Conservation (phyloP, 331 rosid species). For the Pyrus hybrid region DNA sequence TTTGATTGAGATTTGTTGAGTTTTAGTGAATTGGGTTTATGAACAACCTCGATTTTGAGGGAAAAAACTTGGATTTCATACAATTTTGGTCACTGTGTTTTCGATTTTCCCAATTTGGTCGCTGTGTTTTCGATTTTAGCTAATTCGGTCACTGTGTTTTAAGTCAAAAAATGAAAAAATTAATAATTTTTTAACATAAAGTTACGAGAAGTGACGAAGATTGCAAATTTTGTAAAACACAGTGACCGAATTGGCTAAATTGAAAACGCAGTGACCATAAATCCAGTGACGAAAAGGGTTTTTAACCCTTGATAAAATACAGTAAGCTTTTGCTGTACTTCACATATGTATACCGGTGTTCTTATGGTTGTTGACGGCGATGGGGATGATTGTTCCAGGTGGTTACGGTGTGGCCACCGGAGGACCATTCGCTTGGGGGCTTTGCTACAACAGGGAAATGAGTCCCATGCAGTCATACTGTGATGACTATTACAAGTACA, state of each 20-base stretch:
- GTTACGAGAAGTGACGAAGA: too few relatives aligned
- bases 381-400: constrained; percentile 43
- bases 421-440: constrained; percentile 97
- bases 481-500: constrained; percentile 63
- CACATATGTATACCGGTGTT: neutral
- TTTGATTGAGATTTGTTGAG: neutral
- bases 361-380: neutral
- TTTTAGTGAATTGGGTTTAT: neutral
- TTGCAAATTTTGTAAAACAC: too few relatives aligned
- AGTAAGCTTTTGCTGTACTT: neutral
- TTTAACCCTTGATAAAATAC: too few relatives aligned
- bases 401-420: constrained; percentile 97
- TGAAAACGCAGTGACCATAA: too few relatives aligned
- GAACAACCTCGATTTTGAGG: neutral
- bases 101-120: too few relatives aligned
- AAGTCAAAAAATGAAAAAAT: too few relatives aligned
- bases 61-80: neutral
- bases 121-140: too few relatives aligned
- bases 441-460: constrained; percentile 90
- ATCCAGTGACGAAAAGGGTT: too few relatives aligned
- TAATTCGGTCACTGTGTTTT: too few relatives aligned
- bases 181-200: too few relatives aligned
- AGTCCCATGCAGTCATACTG: constrained; percentile 92
- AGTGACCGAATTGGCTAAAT: too few relatives aligned
- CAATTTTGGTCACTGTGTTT: too few relatives aligned